phyloP scores from a whole-genome alignment of 164 flowering plant genomes.

The Santalum album region DNA sequence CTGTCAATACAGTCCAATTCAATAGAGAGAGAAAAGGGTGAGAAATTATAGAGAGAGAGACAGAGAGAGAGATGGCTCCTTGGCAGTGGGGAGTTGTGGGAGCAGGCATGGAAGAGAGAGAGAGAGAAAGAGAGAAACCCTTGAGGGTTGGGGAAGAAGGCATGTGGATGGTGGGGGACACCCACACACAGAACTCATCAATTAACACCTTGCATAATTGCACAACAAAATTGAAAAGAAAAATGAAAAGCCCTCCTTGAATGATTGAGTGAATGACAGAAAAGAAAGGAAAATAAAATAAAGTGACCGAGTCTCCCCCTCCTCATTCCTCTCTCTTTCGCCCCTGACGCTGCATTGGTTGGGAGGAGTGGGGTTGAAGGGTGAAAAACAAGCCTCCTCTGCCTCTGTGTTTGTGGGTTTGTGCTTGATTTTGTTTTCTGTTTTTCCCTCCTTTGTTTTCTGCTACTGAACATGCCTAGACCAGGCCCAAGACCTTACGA shows the following conservation, averaged over 20 bases:
- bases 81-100: neutral
- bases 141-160: conserved; percentile 30
- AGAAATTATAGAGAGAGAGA: too few species aligned
- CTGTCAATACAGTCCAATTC: neutral
- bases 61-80: too few species aligned
- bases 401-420: neutral
- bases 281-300: conserved; percentile 7
- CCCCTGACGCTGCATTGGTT: neutral
- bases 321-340: conserved; percentile 6
- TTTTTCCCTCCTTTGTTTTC: too few species aligned
- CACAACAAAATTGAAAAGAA: too few species aligned
- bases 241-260: conserved; percentile 6
- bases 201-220: conserved; percentile 2
- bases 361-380: neutral
- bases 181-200: conserved; percentile 25
- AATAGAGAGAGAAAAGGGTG: neutral
- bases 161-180: conserved; percentile 49
- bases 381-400: neutral
- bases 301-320: neutral
- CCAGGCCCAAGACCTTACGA: conserved; percentile 5
- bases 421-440: neutral
- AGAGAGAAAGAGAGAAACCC: conserved; percentile 17
- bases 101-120: conserved; percentile 9
- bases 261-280: conserved; percentile 22
- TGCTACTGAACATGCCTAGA: neutral